Evolutionary conservation across 2,329 filamentous ascomycete genomes (phyloP).

Genomic region (Lasiodiplodia hormozganensis): DNA sequence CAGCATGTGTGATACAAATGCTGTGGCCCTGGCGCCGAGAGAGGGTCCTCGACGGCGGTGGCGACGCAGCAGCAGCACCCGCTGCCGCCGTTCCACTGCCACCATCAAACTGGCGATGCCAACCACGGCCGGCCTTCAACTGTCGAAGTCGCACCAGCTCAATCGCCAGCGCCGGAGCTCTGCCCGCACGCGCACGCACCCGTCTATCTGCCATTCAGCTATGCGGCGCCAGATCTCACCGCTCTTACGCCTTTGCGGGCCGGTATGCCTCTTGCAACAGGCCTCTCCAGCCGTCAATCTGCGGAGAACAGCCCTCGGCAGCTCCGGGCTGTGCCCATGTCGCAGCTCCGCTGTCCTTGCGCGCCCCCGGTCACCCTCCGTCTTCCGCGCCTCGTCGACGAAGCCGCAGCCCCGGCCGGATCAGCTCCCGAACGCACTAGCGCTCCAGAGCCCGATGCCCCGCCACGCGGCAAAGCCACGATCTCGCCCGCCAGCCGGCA

Average conservation of each 20-base stretch:
- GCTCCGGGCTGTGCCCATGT: constrained; percentile 14
- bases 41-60: neutral
- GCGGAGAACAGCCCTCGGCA: neutral
- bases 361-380: constrained; percentile 1
- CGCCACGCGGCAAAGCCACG: constrained; percentile 28
- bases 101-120: neutral
- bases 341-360: constrained; percentile 7
- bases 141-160: constrained; percentile 6
- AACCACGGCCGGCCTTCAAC: neutral
- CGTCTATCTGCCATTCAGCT: constrained; percentile 7
- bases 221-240: constrained; percentile 15
- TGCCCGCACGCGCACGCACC: constrained; percentile 9
- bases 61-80: neutral
- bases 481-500: constrained; percentile 21
- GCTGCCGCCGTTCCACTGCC: neutral
- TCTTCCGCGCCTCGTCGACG: neutral
- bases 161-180: constrained; percentile 3
- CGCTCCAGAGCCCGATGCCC: constrained; percentile 21
- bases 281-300: neutral
- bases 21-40: neutral
- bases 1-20: constrained; percentile 8
- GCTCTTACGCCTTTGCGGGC: constrained; percentile 23
- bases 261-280: constrained; percentile 23
- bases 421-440: constrained; percentile 18
- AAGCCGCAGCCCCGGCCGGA: constrained; percentile 22